Evolutionary conservation across 116 monocot genomes (phyloP).

Genomic region (Phalaenopsis hybrid): DNA sequence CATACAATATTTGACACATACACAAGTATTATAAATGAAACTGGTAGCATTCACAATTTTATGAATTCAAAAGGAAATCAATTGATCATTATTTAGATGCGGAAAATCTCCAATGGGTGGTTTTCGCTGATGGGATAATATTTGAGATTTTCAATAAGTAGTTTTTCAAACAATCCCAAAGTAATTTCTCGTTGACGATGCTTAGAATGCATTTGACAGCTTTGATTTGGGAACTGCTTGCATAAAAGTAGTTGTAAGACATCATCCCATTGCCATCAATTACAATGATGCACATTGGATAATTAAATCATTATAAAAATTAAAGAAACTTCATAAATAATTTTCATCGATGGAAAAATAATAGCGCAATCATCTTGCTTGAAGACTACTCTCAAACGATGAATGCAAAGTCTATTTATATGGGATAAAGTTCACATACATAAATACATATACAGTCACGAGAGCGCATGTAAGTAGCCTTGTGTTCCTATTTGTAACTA

Average conservation of each 20-base stretch:
- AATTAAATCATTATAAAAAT: too few relatives aligned
- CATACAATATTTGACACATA: background rate
- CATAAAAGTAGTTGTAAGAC: background rate
- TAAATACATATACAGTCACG: too few relatives aligned
- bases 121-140: background rate
- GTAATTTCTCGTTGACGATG: background rate
- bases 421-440: too few relatives aligned
- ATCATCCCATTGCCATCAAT: background rate
- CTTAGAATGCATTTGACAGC: background rate
- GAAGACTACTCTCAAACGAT: too few relatives aligned
- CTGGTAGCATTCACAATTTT: background rate
- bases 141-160: background rate
- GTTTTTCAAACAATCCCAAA: background rate
- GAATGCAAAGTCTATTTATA: too few relatives aligned
- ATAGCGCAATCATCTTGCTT: too few relatives aligned
- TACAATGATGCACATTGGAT: background rate
- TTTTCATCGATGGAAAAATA: too few relatives aligned
- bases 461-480: too few relatives aligned
- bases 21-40: background rate
- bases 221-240: background rate
- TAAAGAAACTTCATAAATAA: too few relatives aligned
- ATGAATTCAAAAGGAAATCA: background rate
- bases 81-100: background rate
- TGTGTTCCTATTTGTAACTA: too few relatives aligned
- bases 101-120: background rate